Percentiles rank a stretch among this genome's conserved stretches.
Evolutionary conservation across 352 stramenopile species (phyloP).

Genomic region (Phytopythium delawarense): DNA sequence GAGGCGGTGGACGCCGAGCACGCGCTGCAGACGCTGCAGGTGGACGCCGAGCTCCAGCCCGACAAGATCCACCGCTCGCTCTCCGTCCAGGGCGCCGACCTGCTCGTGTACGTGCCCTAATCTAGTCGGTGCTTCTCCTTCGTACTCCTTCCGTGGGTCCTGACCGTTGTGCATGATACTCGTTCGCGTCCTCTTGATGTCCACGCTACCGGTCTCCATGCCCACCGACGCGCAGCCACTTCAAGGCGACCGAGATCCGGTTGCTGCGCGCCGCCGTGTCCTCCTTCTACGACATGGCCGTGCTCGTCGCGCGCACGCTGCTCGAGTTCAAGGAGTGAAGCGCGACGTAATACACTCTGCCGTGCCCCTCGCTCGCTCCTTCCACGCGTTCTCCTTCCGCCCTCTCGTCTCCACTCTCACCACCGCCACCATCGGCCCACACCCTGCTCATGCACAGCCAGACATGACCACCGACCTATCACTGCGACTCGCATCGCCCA

Average conservation of each 20-base stretch:
- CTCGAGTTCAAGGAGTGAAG: slow-evolving; percentile 85
- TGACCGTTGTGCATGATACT: slow-evolving; percentile 5
- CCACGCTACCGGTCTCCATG: background rate
- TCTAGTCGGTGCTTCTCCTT: background rate
- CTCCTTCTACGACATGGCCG: slow-evolving; percentile 86
- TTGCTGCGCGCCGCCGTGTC: slow-evolving; percentile 79
- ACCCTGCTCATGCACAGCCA: background rate
- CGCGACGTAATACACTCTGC: background rate
- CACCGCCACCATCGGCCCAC: background rate
- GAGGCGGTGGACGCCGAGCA: slow-evolving; percentile 60
- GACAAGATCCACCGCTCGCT: slow-evolving; percentile 82
- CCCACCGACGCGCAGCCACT: slow-evolving; percentile 37
- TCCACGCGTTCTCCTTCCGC: too few relatives aligned
- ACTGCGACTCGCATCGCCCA: background rate
- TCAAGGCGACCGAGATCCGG: slow-evolving; percentile 79
- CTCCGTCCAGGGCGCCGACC: slow-evolving; percentile 47
- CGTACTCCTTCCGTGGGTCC: slow-evolving; percentile 1
- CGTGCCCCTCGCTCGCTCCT: background rate
- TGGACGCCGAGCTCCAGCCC: slow-evolving; percentile 84
- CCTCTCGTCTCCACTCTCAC: background rate
- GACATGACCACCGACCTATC: background rate
- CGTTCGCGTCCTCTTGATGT: background rate
- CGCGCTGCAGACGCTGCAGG: slow-evolving; percentile 75
- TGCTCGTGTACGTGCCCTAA: slow-evolving; percentile 56
- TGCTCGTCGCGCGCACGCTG: slow-evolving; percentile 67